A percentile compares a stretch with the other conserved stretches of the same genome.
Evolutionary conservation across 345 rosid genomes (phyloP).

Genomic region (Lumnitzera racemosa): DNA sequence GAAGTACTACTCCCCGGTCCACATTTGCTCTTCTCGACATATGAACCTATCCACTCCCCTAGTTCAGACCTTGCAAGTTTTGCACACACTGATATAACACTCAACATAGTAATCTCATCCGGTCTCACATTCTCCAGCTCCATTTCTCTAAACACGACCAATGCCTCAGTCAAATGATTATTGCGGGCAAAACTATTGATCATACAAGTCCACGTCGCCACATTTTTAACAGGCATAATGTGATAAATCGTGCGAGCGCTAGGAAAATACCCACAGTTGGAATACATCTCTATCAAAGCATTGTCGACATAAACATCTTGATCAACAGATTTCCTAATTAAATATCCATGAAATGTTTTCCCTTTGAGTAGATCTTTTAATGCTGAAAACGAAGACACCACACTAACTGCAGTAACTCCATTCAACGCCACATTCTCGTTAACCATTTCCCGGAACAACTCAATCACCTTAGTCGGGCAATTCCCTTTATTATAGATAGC

Average conservation of each 20-base stretch:
- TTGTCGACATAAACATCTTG: slow-evolving; percentile 23
- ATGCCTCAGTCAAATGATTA: slow-evolving; percentile 23
- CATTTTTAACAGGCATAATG: slow-evolving; percentile 2
- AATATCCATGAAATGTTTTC: slow-evolving; percentile 14
- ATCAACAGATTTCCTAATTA: slow-evolving; percentile 1
- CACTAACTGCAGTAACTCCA: slow-evolving; percentile 14
- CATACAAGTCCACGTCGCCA: slow-evolving; percentile 34
- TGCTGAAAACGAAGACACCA: slow-evolving; percentile 13
- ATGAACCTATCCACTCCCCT: slow-evolving; percentile 23
- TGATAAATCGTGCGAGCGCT: too few relatives aligned
- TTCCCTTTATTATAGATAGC: slow-evolving; percentile 14
- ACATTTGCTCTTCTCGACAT: slow-evolving; percentile 18
- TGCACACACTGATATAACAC: slow-evolving; percentile 31
- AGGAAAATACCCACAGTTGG: slow-evolving; percentile 14
- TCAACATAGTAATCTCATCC: slow-evolving; percentile 28
- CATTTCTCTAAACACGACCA: slow-evolving; percentile 28
- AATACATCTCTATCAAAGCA: slow-evolving; percentile 24
- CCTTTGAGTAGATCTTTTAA: slow-evolving; percentile 16
- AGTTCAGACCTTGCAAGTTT: slow-evolving; percentile 28
- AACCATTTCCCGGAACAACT: slow-evolving; percentile 10
- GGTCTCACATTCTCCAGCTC: slow-evolving; percentile 22
- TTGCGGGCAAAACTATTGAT: slow-evolving; percentile 21
- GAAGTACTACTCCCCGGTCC: slow-evolving; percentile 14
- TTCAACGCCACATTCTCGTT: slow-evolving; percentile 2
- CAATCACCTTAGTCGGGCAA: slow-evolving; percentile 13